These are phyloP conservation scores for Salix brachista DNA, from an alignment of 345 rosid genomes.

Conservation along the genomic window DNA sequence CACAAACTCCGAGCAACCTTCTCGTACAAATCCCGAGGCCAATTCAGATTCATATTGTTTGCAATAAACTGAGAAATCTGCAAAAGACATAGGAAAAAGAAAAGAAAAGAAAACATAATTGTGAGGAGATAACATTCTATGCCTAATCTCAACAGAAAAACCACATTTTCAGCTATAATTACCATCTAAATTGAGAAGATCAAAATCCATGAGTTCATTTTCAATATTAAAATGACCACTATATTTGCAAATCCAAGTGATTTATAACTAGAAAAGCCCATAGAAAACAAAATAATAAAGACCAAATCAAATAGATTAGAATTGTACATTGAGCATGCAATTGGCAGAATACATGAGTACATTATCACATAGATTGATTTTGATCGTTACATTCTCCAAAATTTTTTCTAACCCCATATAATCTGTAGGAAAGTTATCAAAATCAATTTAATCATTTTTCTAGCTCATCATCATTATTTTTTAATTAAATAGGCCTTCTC, in stretches of 20 bases:
- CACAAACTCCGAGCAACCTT: constrained; percentile 79
- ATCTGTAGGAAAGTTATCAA: neutral
- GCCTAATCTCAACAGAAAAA: neutral
- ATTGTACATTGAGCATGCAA: neutral
- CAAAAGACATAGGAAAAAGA: constrained; percentile 1
- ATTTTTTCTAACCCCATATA: neutral
- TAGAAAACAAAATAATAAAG: neutral
- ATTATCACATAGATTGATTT: neutral
- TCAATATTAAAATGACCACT: neutral
- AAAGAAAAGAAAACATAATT: neutral
- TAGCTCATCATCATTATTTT: neutral
- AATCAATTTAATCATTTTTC: neutral
- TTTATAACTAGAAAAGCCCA: neutral
- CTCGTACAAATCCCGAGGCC: constrained; percentile 87
- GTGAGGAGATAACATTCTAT: no score
- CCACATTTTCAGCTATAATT: neutral
- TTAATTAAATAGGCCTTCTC: neutral
- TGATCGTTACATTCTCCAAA: neutral
- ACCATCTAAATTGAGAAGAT: neutral
- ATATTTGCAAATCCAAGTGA: neutral
- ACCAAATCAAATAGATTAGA: neutral
- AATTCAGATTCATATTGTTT: constrained; percentile 68
- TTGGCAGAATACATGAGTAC: neutral
- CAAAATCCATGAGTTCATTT: neutral
- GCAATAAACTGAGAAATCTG: constrained; percentile 91